These are phyloP conservation scores for Combretum micranthum DNA, from an alignment of 345 rosid genomes.

Conservation along the genomic window DNA sequence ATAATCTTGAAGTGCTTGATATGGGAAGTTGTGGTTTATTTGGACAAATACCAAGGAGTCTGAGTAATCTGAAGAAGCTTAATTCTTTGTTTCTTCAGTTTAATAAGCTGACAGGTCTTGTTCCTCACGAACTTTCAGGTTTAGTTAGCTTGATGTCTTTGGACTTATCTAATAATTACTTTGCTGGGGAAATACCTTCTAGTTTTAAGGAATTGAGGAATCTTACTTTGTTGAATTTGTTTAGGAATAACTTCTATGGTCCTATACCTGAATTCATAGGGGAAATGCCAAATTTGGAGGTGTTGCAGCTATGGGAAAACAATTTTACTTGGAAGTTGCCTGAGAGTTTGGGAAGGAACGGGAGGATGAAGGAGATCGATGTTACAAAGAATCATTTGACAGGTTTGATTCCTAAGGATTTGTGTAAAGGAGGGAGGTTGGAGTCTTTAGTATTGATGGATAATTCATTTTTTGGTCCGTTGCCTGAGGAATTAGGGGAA, in stretches of 20 bases:
- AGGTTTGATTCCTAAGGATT: slow-evolving; percentile 54
- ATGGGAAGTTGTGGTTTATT: slow-evolving; percentile 60
- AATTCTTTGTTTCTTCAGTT: slow-evolving; percentile 64
- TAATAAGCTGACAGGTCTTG: slow-evolving; percentile 58
- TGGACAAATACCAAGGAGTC: slow-evolving; percentile 65
- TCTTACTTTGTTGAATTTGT: slow-evolving; percentile 54
- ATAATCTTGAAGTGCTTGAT: slow-evolving; percentile 50
- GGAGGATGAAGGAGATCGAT: slow-evolving; percentile 49
- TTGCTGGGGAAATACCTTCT: slow-evolving; percentile 72
- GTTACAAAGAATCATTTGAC: slow-evolving; percentile 66
- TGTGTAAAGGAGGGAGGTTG: slow-evolving; percentile 61
- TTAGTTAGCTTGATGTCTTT: slow-evolving; percentile 58
- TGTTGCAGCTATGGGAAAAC: slow-evolving; percentile 67
- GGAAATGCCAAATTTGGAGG: slow-evolving; percentile 60
- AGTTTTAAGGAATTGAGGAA: slow-evolving; percentile 38
- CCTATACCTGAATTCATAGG: slow-evolving; percentile 59
- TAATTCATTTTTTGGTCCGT: slow-evolving; percentile 64
- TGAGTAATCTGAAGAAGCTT: slow-evolving; percentile 48
- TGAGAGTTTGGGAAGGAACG: slow-evolving; percentile 58
- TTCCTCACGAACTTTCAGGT: slow-evolving; percentile 67
- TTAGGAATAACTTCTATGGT: slow-evolving; percentile 58
- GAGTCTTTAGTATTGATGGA: slow-evolving; percentile 46
- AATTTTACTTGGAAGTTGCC: slow-evolving; percentile 67
- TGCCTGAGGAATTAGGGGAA: slow-evolving; percentile 60
- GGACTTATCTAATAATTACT: slow-evolving; percentile 56